phyloP scores from a whole-genome alignment of 192 early-diverging fungal genomes.

The Rhizoclosmatium sp. region DNA sequence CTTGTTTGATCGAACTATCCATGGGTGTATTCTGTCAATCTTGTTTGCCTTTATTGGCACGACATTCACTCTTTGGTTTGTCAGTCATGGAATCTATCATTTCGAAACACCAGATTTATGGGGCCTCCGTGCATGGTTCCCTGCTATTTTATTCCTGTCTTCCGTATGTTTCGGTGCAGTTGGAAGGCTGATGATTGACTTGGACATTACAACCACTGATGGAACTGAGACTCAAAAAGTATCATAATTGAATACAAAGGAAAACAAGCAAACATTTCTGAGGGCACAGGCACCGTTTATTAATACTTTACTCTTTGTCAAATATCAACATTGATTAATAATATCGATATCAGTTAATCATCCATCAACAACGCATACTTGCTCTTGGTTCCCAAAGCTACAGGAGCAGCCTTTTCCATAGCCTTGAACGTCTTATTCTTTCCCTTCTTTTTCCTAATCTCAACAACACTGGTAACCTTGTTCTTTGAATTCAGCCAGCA shows the following conservation, averaged over 20 bases:
- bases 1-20: constrained; percentile 73
- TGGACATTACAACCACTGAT: no score
- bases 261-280: no score
- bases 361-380: no score
- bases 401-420: no score
- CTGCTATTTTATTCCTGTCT: constrained; percentile 60
- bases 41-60: constrained; percentile 68
- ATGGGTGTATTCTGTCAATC: constrained; percentile 68
- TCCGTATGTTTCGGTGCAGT: constrained; percentile 73
- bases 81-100: constrained; percentile 69
- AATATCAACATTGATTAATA: no score
- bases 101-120: constrained; percentile 76
- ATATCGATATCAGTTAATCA: no score
- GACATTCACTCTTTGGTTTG: constrained; percentile 60
- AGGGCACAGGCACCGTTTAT: no score
- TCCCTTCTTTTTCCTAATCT: not conserved
- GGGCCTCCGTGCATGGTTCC: constrained; percentile 73
- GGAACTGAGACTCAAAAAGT: no score
- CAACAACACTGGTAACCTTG: not conserved
- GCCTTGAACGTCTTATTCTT: not conserved
- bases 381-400: no score
- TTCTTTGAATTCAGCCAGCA: constrained; percentile 25
- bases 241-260: no score
- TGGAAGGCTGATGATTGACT: constrained; percentile 52
- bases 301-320: no score